phyloP scores from a whole-genome alignment of 257 asterid species.

The Paraleonurus japonicus region DNA sequence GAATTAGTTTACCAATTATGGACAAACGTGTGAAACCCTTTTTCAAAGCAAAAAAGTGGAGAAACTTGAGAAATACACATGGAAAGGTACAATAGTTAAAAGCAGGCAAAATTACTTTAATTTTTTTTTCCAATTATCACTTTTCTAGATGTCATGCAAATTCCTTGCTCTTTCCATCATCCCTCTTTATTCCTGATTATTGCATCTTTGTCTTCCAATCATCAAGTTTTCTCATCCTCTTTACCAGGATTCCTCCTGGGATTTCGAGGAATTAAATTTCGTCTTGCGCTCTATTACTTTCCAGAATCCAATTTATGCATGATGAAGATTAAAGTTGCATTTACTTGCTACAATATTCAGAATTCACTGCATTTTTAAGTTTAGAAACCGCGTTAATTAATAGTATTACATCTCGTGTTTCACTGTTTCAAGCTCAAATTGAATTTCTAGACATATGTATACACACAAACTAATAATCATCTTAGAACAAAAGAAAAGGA shows the following conservation, averaged over 20 bases:
- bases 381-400: not conserved
- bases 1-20: not conserved
- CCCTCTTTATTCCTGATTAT: conserved; percentile 27
- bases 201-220: conserved; percentile 28
- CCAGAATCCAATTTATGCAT: not conserved
- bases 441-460: not conserved
- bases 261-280: not conserved
- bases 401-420: not conserved
- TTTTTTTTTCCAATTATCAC: conserved; percentile 9
- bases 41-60: conserved; percentile 20
- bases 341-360: not conserved
- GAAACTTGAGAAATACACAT: conserved; percentile 21
- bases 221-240: conserved; percentile 1
- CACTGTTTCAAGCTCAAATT: not conserved
- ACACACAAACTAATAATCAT: not conserved
- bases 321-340: not conserved
- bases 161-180: conserved; percentile 24
- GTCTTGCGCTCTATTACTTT: not conserved
- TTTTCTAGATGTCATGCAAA: conserved; percentile 34
- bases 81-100: conserved; percentile 18
- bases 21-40: conserved; percentile 27
- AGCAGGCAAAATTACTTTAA: conserved; percentile 25
- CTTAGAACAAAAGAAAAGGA: not conserved
- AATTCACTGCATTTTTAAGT: not conserved
- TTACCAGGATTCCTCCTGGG: not conserved